Evolutionary conservation across 495 filamentous ascomycete species (phyloP), one percentile per base, ranked within the genome.

Genomic region (Penicillium desertorum): DNA sequence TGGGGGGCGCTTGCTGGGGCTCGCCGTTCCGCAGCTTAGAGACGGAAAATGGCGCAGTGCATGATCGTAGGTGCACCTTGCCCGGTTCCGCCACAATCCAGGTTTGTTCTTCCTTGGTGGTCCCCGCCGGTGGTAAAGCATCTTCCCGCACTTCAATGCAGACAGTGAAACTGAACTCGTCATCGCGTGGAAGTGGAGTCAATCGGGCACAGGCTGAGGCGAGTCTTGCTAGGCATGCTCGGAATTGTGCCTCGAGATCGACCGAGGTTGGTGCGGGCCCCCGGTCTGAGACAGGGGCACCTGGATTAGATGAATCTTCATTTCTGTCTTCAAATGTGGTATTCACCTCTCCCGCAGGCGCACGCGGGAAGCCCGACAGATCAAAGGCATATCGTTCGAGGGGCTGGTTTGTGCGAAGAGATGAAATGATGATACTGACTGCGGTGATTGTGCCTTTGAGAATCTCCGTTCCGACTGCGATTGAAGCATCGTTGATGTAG

Each of bases 381-480:
- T 95, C 90, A 69, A 96, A 92, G 60, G 95, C 76, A 82, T 86
- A 96, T 56, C 92, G 84, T 69, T 97, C 94, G 68, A 94, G 75
- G 41, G 75, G 78, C 49, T 67, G 71, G 54, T 79, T 81, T 59
- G 75, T 74, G 62, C 77, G 78, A 53, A 77, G 66, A 55, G 80
- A 80, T 77, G 87, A 90, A 64, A 96, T 83, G 16, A 94, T 87
- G 45, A 96, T 79, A 55, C 84, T 89, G 59, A 94, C 81, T 60
- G 84, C 76, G 45, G 82, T 80, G 53, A 95, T 87, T 65, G 78
- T 80, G 59, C 83, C 86, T 67, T 83, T 84, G 57, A 86, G 76
- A 56, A 98, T 81, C 72, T 96, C 88, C 19, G 75, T 81, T 45
- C 85, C 81, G 8, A 95, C 84, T 43, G 90, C 86, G 56, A 86